A percentile compares a stretch with the other conserved stretches of the same genome.
Conservation (phyloP, 768 basidiomycete species). For the Pleurotus tuber-regium region DNA sequence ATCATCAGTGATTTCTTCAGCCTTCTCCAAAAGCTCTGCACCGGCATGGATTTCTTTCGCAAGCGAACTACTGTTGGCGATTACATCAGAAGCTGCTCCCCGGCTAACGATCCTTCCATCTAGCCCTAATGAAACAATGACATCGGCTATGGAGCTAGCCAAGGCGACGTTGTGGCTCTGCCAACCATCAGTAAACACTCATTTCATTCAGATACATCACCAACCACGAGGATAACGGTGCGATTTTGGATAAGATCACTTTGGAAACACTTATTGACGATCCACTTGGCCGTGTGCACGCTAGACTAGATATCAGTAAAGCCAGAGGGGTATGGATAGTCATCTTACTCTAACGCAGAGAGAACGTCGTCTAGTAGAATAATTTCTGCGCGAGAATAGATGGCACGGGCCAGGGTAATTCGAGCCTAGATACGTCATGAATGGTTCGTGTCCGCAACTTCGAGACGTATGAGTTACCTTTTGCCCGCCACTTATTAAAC, state of each 20-base stretch:
- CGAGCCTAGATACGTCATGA: conserved; percentile 51
- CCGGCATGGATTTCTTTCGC: no score
- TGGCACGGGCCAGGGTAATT: conserved; percentile 42
- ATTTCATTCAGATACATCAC: conserved; percentile 14
- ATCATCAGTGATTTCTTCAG: no score
- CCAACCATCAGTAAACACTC: neutral
- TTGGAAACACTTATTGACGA: conserved; percentile 74
- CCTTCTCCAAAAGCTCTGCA: no score
- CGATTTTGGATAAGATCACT: conserved; percentile 77
- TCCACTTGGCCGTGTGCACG: conserved; percentile 78
- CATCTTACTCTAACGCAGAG: conserved; percentile 39
- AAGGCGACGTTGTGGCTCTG: conserved; percentile 54
- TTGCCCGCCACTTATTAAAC: conserved; percentile 6
- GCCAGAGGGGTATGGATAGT: no score
- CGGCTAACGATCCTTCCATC: conserved; percentile 53
- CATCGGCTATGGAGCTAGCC: conserved; percentile 49
- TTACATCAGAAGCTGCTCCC: conserved; percentile 53
- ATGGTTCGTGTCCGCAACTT: conserved; percentile 51
- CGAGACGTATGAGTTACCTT: neutral
- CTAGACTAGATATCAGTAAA: no score
- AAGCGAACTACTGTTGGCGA: no score
- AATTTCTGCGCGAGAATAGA: conserved; percentile 53
- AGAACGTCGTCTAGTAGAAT: conserved; percentile 73
- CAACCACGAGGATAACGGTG: conserved; percentile 79
- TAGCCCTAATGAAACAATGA: conserved; percentile 50